Percentiles rank a stretch among this genome's conserved stretches.
phyloP scores from a whole-genome alignment of 129 eudicot species.

The Centella asiatica region DNA sequence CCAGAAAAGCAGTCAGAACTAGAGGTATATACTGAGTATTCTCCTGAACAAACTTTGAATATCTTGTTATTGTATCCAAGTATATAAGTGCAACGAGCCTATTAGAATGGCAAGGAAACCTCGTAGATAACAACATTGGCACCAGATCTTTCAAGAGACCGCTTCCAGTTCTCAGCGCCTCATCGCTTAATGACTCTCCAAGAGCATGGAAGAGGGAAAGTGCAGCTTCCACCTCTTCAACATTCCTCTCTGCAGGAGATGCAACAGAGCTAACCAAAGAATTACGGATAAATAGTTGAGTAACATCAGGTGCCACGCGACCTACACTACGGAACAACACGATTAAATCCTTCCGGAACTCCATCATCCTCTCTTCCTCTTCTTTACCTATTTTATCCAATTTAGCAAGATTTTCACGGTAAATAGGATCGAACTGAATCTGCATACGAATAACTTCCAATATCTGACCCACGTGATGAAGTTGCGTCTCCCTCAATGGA shows the following conservation, averaged over 20 bases:
- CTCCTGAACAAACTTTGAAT: constrained; percentile 78
- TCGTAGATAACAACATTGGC: constrained; percentile 76
- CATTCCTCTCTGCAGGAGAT: constrained; percentile 60
- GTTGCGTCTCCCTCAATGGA: constrained; percentile 58
- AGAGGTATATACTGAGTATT: constrained; percentile 69
- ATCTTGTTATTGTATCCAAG: constrained; percentile 80
- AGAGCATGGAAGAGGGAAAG: constrained; percentile 75
- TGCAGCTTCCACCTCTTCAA: constrained; percentile 95
- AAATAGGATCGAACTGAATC: constrained; percentile 59
- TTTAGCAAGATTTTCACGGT: constrained; percentile 67
- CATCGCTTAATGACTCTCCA: constrained; percentile 85
- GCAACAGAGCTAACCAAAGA: constrained; percentile 61
- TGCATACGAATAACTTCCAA: constrained; percentile 73
- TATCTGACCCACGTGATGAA: constrained; percentile 65
- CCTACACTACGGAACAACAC: constrained; percentile 83
- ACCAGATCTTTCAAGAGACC: constrained; percentile 76
- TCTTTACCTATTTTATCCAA: constrained; percentile 78
- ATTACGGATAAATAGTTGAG: constrained; percentile 63
- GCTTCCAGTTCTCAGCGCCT: constrained; percentile 64
- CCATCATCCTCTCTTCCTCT: constrained; percentile 90
- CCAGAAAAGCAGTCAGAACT: constrained; percentile 78
- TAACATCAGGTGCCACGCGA: constrained; percentile 88
- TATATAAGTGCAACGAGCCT: constrained; percentile 87
- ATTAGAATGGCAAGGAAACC: constrained; percentile 80
- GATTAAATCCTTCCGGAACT: constrained; percentile 71